Conservation (phyloP, 2,329 filamentous ascomycete species). For the Lithohypha guttulata region DNA sequence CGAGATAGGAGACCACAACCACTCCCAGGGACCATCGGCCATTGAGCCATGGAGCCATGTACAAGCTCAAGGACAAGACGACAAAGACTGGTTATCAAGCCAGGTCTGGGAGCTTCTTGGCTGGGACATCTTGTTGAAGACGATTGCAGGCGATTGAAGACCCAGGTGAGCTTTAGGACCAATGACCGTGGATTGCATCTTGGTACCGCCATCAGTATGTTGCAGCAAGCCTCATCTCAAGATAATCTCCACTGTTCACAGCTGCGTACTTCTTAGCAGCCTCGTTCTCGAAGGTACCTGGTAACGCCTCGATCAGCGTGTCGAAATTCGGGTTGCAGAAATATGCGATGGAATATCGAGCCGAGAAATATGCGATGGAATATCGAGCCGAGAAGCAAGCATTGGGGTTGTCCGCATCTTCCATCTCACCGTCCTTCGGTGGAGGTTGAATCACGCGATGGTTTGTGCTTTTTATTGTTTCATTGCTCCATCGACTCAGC, state of each 20-base stretch:
- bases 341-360: slow-evolving; percentile 81
- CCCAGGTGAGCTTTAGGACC: too few species aligned
- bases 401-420: slow-evolving; percentile 32
- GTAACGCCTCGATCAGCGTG: slow-evolving; percentile 65
- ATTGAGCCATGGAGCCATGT: too few species aligned
- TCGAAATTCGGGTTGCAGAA: slow-evolving; percentile 83
- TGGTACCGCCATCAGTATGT: slow-evolving; percentile 57
- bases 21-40: too few species aligned
- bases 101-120: slow-evolving; percentile 49
- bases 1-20: too few species aligned
- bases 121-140: slow-evolving; percentile 40
- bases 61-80: slow-evolving; percentile 11
- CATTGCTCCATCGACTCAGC: slow-evolving; percentile 79
- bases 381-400: slow-evolving; percentile 46
- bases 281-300: slow-evolving; percentile 58
- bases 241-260: slow-evolving; percentile 70
- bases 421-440: slow-evolving; percentile 35
- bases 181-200: too few species aligned
- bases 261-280: slow-evolving; percentile 62
- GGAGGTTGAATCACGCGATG: slow-evolving; percentile 86
- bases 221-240: slow-evolving; percentile 64
- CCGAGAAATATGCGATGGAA: slow-evolving; percentile 18
- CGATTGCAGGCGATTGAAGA: too few species aligned
- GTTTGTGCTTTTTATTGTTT: slow-evolving; percentile 79
- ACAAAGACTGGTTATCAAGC: slow-evolving; percentile 42